phyloP scores from a whole-genome alignment of 2,329 filamentous ascomycete genomes.

The Botrytis byssoidea region DNA sequence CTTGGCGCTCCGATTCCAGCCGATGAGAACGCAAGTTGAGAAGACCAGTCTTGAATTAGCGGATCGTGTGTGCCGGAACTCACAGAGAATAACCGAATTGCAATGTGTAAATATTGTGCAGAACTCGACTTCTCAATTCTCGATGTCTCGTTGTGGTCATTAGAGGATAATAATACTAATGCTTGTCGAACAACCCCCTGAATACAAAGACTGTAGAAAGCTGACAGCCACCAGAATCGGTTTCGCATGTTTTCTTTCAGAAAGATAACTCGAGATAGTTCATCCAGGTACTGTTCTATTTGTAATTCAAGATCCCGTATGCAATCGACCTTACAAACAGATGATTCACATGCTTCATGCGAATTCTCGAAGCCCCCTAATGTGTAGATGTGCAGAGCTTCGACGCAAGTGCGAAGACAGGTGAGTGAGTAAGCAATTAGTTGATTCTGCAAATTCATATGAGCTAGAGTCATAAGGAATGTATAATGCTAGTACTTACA shows the following conservation, averaged over 20 bases:
- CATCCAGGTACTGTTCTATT: conserved; percentile 22
- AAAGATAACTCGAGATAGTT: conserved; percentile 27
- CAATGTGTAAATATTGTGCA: conserved; percentile 23
- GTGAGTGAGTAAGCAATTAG: conserved; percentile 29
- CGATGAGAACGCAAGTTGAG: background rate
- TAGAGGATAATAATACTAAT: background rate
- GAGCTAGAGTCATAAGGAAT: background rate
- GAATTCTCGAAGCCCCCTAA: background rate
- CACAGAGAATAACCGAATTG: conserved; percentile 22
- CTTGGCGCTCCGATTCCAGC: conserved; percentile 1
- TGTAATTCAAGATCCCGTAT: conserved; percentile 16
- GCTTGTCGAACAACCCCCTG: conserved; percentile 24
- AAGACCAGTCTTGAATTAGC: conserved; percentile 11
- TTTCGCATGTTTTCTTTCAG: conserved; percentile 26
- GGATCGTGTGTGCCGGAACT: conserved; percentile 24
- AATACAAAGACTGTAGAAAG: conserved; percentile 28
- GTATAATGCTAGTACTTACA: background rate
- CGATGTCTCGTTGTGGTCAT: background rate
- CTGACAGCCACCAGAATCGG: conserved; percentile 26
- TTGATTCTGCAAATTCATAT: conserved; percentile 23
- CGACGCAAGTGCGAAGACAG: conserved; percentile 27
- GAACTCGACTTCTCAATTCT: background rate
- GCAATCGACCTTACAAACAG: conserved; percentile 25
- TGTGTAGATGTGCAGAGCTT: conserved; percentile 23
- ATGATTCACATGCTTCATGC: conserved; percentile 13